These are phyloP conservation scores for Leishmania gerbilli DNA, from an alignment of 208 protist species.

Conservation along the genomic window DNA sequence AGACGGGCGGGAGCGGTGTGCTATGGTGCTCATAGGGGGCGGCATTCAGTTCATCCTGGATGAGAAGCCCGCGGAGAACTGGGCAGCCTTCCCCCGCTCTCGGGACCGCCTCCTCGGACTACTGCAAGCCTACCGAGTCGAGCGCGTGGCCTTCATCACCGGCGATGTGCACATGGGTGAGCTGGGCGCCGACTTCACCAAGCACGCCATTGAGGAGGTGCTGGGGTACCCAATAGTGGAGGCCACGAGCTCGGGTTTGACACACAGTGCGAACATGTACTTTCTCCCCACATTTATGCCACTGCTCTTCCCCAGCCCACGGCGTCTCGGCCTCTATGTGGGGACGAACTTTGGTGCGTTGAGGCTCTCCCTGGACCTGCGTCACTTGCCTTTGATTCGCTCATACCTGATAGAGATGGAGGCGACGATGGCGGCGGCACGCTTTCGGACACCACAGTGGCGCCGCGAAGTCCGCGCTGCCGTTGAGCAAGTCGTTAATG, in stretches of 20 bases:
- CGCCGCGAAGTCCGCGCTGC: conserved; percentile 17
- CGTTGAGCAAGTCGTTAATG: conserved; percentile 51
- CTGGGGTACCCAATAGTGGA: conserved; percentile 79
- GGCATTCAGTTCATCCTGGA: conserved; percentile 83
- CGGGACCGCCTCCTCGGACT: conserved; percentile 62
- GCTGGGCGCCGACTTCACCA: conserved; percentile 59
- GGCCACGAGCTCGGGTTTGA: conserved; percentile 82
- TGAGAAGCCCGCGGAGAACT: conserved; percentile 77
- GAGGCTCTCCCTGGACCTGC: conserved; percentile 39
- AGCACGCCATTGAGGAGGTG: conserved; percentile 27
- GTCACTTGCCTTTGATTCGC: conserved; percentile 14
- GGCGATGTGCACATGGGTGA: conserved; percentile 90
- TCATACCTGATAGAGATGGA: conserved; percentile 14
- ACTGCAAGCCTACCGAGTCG: conserved; percentile 38
- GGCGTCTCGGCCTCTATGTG: conserved; percentile 63
- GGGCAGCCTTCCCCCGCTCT: conserved; percentile 63
- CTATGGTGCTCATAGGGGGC: conserved; percentile 68
- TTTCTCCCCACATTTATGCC: conserved; percentile 42
- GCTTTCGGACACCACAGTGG: conserved; percentile 3
- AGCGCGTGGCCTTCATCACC: conserved; percentile 77
- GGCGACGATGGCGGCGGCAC: neutral
- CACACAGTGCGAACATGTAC: conserved; percentile 70
- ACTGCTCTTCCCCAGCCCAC: conserved; percentile 44
- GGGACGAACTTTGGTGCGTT: conserved; percentile 74
- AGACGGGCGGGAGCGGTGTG: conserved; percentile 43